Percentiles rank a stretch among this genome's conserved stretches.
Evolutionary conservation across 352 stramenopile genomes (phyloP).

Genomic region (Phytophthora crassamura): DNA sequence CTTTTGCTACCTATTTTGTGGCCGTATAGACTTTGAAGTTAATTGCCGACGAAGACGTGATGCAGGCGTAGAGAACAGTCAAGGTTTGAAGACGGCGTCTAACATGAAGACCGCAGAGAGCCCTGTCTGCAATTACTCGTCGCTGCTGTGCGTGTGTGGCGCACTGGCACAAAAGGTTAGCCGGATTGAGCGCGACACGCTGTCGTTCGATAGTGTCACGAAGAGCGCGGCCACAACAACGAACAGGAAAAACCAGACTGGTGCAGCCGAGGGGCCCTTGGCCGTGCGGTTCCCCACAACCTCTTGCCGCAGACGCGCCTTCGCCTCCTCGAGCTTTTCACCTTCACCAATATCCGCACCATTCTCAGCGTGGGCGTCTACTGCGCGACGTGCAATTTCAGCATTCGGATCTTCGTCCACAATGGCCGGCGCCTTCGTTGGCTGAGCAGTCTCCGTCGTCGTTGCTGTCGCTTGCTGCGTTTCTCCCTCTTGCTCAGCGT

Average conservation of each 20-base stretch:
- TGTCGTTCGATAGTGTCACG: slow-evolving; percentile 75
- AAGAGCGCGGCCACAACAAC: slow-evolving; percentile 60
- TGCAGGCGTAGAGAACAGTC: slow-evolving; percentile 19
- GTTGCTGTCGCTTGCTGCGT: background rate
- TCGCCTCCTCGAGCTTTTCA: slow-evolving; percentile 36
- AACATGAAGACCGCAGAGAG: slow-evolving; percentile 1
- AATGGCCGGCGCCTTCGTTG: slow-evolving; percentile 22
- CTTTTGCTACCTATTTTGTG: slow-evolving; percentile 17
- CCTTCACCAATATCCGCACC: slow-evolving; percentile 49
- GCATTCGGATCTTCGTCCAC: slow-evolving; percentile 44
- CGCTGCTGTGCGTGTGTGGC: slow-evolving; percentile 34
- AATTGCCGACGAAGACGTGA: background rate
- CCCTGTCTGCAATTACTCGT: slow-evolving; percentile 24
- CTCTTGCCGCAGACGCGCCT: slow-evolving; percentile 55
- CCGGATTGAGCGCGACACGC: slow-evolving; percentile 60
- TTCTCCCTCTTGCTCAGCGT: slow-evolving; percentile 19
- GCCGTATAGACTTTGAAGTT: slow-evolving; percentile 6
- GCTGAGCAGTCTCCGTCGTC: slow-evolving; percentile 20
- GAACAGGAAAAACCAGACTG: slow-evolving; percentile 63
- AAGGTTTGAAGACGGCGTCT: slow-evolving; percentile 10
- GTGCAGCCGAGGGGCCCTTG: slow-evolving; percentile 38
- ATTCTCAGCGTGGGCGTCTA: slow-evolving; percentile 49
- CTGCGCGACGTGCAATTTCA: slow-evolving; percentile 32
- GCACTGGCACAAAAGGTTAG: slow-evolving; percentile 24
- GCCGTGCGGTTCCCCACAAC: slow-evolving; percentile 37